Evolutionary conservation across 139 green algal genomes (phyloP).

Genomic region (Yamagishiella unicocca): DNA sequence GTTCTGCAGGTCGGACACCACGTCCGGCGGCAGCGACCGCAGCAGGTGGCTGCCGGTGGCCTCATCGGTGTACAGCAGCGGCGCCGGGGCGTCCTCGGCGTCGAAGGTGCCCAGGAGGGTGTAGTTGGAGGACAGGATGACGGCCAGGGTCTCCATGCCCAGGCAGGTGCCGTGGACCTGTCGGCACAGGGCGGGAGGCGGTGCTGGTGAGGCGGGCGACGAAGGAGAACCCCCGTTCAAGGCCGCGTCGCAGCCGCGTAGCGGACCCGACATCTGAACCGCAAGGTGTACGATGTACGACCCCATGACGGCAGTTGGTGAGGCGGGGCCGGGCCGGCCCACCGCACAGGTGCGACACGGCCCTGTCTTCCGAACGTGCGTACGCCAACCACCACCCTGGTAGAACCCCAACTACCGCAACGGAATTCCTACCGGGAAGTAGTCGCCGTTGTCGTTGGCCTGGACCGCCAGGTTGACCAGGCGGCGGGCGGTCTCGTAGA

Average conservation of each 20-base stretch:
- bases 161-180: slow-evolving; percentile 85
- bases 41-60: slow-evolving; percentile 66
- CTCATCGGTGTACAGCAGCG: slow-evolving; percentile 75
- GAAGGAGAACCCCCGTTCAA: too few relatives aligned
- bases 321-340: too few relatives aligned
- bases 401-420: too few relatives aligned
- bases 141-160: slow-evolving; percentile 81
- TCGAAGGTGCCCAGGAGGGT: slow-evolving; percentile 72
- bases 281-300: too few relatives aligned
- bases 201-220: background rate
- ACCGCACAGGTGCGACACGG: too few relatives aligned
- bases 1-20: slow-evolving; percentile 76
- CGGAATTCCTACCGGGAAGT: slow-evolving; percentile 91
- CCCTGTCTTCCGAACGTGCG: too few relatives aligned
- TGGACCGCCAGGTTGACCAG: slow-evolving; percentile 75
- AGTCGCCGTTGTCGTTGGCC: slow-evolving; percentile 87
- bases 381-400: too few relatives aligned
- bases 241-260: too few relatives aligned
- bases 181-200: background rate
- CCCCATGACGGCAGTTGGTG: too few relatives aligned
- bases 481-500: slow-evolving; percentile 76
- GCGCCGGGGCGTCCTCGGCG: slow-evolving; percentile 76
- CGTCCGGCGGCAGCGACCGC: slow-evolving; percentile 64
- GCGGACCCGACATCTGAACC: too few relatives aligned
- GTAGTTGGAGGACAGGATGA: slow-evolving; percentile 71